A percentile compares a stretch with the other conserved stretches of the same genome.
Conservation (phyloP, 805 yeast genomes). For the Wickerhamiella cacticola region DNA sequence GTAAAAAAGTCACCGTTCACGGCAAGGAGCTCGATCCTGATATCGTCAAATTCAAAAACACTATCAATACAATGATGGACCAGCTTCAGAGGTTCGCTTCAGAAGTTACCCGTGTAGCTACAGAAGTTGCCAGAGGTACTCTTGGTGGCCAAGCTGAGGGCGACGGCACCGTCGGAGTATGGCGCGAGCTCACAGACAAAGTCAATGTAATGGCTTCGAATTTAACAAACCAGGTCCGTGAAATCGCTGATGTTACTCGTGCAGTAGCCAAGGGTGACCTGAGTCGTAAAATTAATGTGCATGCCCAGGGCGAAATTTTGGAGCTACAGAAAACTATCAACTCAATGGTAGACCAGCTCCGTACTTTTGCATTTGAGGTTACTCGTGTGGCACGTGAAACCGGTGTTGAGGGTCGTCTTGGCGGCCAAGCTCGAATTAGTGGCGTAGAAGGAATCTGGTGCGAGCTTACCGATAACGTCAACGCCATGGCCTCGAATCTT, state of each 20-base stretch:
- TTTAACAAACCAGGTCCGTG: constrained; percentile 78
- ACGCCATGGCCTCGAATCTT: constrained; percentile 79
- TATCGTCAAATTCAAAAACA: constrained; percentile 62
- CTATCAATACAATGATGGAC: constrained; percentile 82
- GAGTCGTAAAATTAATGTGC: constrained; percentile 72
- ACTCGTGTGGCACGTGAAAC: constrained; percentile 80
- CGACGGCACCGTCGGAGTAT: constrained; percentile 75
- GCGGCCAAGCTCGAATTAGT: constrained; percentile 74
- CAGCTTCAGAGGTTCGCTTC: constrained; percentile 70
- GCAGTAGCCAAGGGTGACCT: constrained; percentile 84
- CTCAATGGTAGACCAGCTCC: constrained; percentile 76
- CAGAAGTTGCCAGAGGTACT: constrained; percentile 83
- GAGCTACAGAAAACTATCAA: constrained; percentile 79
- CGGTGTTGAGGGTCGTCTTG: constrained; percentile 78
- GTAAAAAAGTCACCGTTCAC: constrained; percentile 67
- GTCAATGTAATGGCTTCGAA: constrained; percentile 85
- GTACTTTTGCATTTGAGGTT: constrained; percentile 76
- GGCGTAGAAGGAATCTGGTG: constrained; percentile 83
- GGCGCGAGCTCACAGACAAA: constrained; percentile 78
- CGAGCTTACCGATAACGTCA: constrained; percentile 73
- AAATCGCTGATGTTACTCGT: constrained; percentile 78
- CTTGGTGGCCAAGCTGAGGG: constrained; percentile 81
- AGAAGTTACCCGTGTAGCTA: constrained; percentile 75
- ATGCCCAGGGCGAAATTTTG: constrained; percentile 82
- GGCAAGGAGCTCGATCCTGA: constrained; percentile 65